These are phyloP conservation scores for Hypericum perforatum DNA, from an alignment of 345 rosid genomes.

Conservation along the genomic window DNA sequence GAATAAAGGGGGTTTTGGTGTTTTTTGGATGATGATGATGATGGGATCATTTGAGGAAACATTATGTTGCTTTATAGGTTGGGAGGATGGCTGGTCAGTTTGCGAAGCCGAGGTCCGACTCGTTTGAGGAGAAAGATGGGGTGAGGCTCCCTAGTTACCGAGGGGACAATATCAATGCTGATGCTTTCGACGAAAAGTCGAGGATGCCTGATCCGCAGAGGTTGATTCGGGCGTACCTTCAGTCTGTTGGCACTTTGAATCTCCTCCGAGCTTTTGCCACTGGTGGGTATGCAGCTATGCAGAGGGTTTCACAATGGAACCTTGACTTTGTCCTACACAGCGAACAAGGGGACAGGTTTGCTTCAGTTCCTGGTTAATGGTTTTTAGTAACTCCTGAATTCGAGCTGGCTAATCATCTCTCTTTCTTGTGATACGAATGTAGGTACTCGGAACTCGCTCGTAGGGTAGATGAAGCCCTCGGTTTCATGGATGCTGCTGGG, in stretches of 20 bases:
- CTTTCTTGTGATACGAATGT: not conserved
- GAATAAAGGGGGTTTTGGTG: too few relatives aligned
- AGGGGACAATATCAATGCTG: conserved; percentile 54
- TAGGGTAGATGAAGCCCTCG: conserved; percentile 60
- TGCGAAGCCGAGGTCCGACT: conserved; percentile 57
- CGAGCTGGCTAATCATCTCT: not conserved
- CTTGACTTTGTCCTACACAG: conserved; percentile 51
- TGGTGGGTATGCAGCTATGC: conserved; percentile 71
- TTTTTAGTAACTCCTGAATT: not conserved
- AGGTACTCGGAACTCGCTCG: conserved; percentile 51
- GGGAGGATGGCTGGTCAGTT: conserved; percentile 74
- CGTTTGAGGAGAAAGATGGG: conserved; percentile 45
- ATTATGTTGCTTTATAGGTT: conserved; percentile 10
- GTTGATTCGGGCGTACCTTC: conserved; percentile 52
- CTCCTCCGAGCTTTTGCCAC: conserved; percentile 59
- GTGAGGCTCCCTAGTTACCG: conserved; percentile 58
- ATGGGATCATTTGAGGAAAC: too few relatives aligned
- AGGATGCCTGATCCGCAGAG: conserved; percentile 60
- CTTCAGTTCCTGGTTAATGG: not conserved
- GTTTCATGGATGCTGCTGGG: conserved; percentile 69
- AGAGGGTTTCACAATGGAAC: conserved; percentile 59
- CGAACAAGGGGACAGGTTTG: conserved; percentile 58
- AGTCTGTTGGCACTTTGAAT: conserved; percentile 53
- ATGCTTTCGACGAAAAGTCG: conserved; percentile 56
- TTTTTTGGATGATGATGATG: too few relatives aligned